Evolutionary conservation across 176 grass and related monocot genomes (phyloP).

Genomic region (bread wheat (Triticum aestivum)): DNA sequence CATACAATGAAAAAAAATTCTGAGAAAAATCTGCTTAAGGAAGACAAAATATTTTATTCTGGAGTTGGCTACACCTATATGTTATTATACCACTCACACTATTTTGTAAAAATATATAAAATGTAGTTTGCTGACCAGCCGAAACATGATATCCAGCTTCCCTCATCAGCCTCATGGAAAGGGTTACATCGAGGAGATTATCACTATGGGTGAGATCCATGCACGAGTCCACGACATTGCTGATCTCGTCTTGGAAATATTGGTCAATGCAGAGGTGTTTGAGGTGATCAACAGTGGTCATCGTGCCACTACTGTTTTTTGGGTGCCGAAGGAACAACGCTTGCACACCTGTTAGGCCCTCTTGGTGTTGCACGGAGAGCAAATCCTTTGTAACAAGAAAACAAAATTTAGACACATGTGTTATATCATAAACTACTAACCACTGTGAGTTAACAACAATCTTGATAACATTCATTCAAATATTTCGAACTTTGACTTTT

Average conservation of each 20-base stretch:
- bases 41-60: too few relatives aligned
- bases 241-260: slow-evolving; percentile 39
- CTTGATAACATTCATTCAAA: too few relatives aligned
- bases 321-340: not conserved
- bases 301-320: not conserved
- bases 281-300: slow-evolving; percentile 38
- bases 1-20: not conserved
- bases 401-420: not conserved
- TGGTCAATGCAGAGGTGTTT: slow-evolving; percentile 53
- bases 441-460: too few relatives aligned
- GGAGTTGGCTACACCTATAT: not conserved
- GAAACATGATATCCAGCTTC: slow-evolving; percentile 46
- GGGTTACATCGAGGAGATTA: slow-evolving; percentile 16
- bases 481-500: too few relatives aligned
- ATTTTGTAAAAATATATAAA: not conserved
- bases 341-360: not conserved
- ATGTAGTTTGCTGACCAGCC: slow-evolving; percentile 23
- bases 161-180: slow-evolving; percentile 43
- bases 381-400: not conserved
- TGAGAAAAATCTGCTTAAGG: not conserved
- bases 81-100: not conserved
- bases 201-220: not conserved
- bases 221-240: not conserved
- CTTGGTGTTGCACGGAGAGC: not conserved
- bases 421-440: not conserved